Conservation (phyloP, 2,329 filamentous ascomycete species). For the Exophiala xenobiotica region DNA sequence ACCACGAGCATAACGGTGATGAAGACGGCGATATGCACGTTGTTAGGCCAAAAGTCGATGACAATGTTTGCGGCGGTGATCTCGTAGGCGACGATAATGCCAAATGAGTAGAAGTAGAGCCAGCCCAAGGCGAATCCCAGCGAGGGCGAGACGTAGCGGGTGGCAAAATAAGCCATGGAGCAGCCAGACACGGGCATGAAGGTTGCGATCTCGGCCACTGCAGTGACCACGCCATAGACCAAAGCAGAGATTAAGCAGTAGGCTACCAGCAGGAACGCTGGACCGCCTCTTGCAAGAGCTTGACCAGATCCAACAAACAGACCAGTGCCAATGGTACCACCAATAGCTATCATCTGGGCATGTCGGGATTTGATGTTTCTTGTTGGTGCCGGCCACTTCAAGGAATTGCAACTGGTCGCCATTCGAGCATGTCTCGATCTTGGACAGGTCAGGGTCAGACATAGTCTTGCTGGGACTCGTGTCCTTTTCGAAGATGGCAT, state of each 20-base stretch:
- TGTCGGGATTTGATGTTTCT: conserved; percentile 33
- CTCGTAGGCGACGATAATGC: conserved; percentile 40
- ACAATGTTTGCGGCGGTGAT: conserved; percentile 49
- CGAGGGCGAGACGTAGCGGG: conserved; percentile 56
- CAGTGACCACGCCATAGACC: conserved; percentile 42
- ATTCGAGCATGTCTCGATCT: neutral
- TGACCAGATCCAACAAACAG: conserved; percentile 80
- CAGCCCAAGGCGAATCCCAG: conserved; percentile 51
- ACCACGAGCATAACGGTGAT: conserved; percentile 46
- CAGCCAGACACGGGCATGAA: conserved; percentile 45
- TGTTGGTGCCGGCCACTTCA: conserved; percentile 7
- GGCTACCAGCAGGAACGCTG: conserved; percentile 38
- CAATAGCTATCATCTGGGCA: conserved; percentile 34
- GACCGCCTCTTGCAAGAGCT: conserved; percentile 69
- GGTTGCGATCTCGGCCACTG: conserved; percentile 49
- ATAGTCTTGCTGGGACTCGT: neutral
- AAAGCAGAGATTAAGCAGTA: conserved; percentile 42
- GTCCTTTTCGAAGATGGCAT: neutral
- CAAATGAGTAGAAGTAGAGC: conserved; percentile 47
- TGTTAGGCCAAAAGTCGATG: conserved; percentile 36
- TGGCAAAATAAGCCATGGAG: conserved; percentile 56
- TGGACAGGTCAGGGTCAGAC: neutral
- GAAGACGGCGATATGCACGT: conserved; percentile 17
- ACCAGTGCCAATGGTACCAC: conserved; percentile 59
- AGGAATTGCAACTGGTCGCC: neutral